Conservation (phyloP, 2,329 filamentous ascomycete genomes). For the Aspergillus fumigatus region DNA sequence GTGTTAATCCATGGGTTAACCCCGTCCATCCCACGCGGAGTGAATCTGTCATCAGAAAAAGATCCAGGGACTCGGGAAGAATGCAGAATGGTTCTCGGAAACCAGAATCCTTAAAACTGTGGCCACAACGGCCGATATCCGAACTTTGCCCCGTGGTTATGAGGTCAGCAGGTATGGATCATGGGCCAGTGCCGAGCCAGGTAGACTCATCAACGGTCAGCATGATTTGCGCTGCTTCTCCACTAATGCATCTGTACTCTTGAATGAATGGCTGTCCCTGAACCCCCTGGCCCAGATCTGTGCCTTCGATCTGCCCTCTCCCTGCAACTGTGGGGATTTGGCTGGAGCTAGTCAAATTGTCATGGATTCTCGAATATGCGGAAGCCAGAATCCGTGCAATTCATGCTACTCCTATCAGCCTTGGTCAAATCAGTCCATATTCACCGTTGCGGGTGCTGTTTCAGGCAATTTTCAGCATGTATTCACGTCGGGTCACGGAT, state of each 20-base stretch:
- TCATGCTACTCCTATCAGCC: not conserved
- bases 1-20: no score
- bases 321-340: slow-evolving; percentile 3
- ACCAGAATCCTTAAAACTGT: slow-evolving; percentile 17
- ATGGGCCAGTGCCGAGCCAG: no score
- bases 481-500: not conserved
- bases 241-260: not conserved
- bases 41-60: not conserved
- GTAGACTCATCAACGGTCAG: not conserved
- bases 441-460: not conserved
- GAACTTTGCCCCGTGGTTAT: not conserved
- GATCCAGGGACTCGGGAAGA: no score
- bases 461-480: not conserved
- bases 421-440: not conserved
- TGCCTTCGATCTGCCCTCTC: slow-evolving; percentile 4
- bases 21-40: not conserved
- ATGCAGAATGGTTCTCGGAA: slow-evolving; percentile 14
- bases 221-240: slow-evolving; percentile 8
- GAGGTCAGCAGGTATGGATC: not conserved
- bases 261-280: slow-evolving; percentile 1
- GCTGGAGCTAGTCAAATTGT: slow-evolving; percentile 5
- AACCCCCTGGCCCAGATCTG: slow-evolving; percentile 3
- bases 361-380: slow-evolving; percentile 14
- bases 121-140: not conserved
- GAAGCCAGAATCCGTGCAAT: slow-evolving; percentile 29